Percentiles rank a stretch among this genome's conserved stretches.
These are phyloP conservation scores for Neurospora discreta DNA, from an alignment of 495 filamentous ascomycete genomes.

Conservation along the genomic window DNA sequence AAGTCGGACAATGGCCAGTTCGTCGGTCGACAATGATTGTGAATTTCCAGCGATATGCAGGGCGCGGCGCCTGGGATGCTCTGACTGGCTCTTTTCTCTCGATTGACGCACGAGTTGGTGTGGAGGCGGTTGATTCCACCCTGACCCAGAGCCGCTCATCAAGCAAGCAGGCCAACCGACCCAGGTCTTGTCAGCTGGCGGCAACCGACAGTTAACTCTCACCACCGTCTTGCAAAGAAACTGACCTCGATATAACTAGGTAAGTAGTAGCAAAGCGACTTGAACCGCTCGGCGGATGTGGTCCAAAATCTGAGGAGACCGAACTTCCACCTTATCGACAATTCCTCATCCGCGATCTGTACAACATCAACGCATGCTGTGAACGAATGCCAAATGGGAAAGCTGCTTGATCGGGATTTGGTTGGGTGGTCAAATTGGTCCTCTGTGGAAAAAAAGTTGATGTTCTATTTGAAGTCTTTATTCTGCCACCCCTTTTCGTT, in stretches of 20 bases:
- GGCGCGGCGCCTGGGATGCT: background rate
- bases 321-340: background rate
- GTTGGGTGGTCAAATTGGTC: background rate
- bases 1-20: constrained; percentile 1
- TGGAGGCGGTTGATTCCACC: background rate
- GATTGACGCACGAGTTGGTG: background rate
- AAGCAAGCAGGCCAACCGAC: background rate
- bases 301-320: background rate
- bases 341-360: background rate
- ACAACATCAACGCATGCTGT: background rate
- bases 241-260: too few species aligned
- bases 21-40: background rate
- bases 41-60: constrained; percentile 3
- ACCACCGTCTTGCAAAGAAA: too few species aligned
- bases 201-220: background rate
- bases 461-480: background rate
- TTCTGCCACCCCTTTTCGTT: background rate
- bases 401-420: background rate
- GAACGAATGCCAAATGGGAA: background rate
- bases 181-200: background rate
- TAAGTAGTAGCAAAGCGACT: too few species aligned
- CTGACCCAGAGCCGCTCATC: background rate
- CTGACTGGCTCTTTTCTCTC: background rate
- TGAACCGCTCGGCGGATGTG: background rate
- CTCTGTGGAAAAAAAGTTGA: background rate